Evolutionary conservation across 106 monocot species (phyloP), one percentile per base, ranked within the genome.

Genomic region (Phalaenopsis aphrodite): DNA sequence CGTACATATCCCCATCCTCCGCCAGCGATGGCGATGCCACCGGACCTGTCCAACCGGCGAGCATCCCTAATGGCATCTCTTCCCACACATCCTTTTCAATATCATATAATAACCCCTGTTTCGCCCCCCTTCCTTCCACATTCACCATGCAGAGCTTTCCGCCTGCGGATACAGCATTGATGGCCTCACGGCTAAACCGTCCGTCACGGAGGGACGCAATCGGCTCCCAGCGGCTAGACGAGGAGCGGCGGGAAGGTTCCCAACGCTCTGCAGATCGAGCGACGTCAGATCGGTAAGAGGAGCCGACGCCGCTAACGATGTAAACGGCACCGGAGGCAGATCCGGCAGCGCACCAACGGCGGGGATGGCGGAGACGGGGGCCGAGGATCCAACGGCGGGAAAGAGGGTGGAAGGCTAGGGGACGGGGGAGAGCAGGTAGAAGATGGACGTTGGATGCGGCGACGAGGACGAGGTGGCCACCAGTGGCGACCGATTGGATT

Each of bases 261-360:
- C 89, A 90, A 18, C 73, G 42, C 56, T 88, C 87, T 24, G 76
- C 85, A 8, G 89, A 91, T 30, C 91, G 77, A 7, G 95, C 93
- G 55, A 88, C 85, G 23, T 79, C 82, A 4, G 89, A 15, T 82
- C 84, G 75, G 90, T 91, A 91, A 2, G 73, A 67, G 30, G 78
- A 11, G 75, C 88, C 87, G 80, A 93, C 85, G 18, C 95, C 95
- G 82, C 88, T 86, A 37, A 81, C 87, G 81, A 93, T 36, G 85
- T 81, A 95, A 52, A 93, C 42, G 9, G 42, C 52, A 8, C 83
- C 87, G 30, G 56, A 77, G 76, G 80, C 65, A 75, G 79, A 17
- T 0, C 85, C 89, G 55, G 86, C 81, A 8, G 82, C 93, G 84
- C 95, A 95, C 95, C 95, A 95, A 4, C 95, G 93, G 82, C 95